phyloP scores from a whole-genome alignment of 306 rosid species.

The Cicer chorassanicum region DNA sequence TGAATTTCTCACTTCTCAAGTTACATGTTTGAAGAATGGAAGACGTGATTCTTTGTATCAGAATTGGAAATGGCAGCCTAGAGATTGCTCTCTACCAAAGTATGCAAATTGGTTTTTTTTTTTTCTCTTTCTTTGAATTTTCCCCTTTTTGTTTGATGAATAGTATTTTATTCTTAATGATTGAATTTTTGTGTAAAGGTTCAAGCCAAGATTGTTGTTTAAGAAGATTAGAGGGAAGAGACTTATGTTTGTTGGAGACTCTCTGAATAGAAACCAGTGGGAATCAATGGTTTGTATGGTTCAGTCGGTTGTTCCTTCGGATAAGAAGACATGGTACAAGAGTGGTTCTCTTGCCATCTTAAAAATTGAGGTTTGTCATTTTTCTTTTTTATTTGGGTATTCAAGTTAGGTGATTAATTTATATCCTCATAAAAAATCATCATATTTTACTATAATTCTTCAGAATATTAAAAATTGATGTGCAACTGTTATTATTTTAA shows the following conservation, averaged over 20 bases:
- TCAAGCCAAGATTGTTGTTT: constrained; percentile 79
- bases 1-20: constrained; percentile 89
- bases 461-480: neutral
- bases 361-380: constrained; percentile 70
- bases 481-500: neutral
- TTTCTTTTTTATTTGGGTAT: neutral
- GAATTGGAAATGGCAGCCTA: constrained; percentile 98
- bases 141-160: neutral
- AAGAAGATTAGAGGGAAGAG: constrained; percentile 95
- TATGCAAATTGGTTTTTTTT: constrained; percentile 38
- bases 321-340: constrained; percentile 80
- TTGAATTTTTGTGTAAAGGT: constrained; percentile 56
- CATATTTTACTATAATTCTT: neutral
- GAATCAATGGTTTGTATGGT: constrained; percentile 98
- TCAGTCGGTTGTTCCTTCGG: constrained; percentile 68
- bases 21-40: constrained; percentile 94
- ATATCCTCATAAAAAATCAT: neutral
- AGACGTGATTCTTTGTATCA: constrained; percentile 80
- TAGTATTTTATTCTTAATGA: constrained; percentile 10
- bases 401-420: neutral
- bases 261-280: constrained; percentile 97
- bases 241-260: constrained; percentile 97
- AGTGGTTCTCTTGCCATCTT: constrained; percentile 80
- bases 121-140: neutral
- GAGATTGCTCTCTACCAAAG: constrained; percentile 90